Conservation (phyloP, 2,329 filamentous ascomycete species). For the Pezicula neosporulosa region DNA sequence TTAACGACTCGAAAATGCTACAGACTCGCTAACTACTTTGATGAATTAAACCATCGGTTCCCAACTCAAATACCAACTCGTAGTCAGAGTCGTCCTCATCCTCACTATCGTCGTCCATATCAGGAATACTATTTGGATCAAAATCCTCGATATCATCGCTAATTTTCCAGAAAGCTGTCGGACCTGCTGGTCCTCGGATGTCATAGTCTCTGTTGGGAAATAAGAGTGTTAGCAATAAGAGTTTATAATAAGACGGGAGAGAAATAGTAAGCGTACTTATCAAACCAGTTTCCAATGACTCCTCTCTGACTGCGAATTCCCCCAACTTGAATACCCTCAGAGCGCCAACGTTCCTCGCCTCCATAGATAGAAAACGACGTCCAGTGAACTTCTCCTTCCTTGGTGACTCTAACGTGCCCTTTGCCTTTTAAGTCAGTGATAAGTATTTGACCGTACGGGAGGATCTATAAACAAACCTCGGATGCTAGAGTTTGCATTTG, state of each 20-base stretch:
- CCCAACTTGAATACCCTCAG: slow-evolving; percentile 72
- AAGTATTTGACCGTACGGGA: not conserved
- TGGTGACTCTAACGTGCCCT: slow-evolving; percentile 54
- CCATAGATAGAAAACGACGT: slow-evolving; percentile 63
- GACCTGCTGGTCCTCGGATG: slow-evolving; percentile 65
- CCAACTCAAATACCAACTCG: too few relatives aligned
- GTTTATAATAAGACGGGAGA: too few relatives aligned
- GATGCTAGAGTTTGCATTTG: slow-evolving; percentile 64
- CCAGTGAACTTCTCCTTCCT: slow-evolving; percentile 72
- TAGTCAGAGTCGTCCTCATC: too few relatives aligned
- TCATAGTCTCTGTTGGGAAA: slow-evolving; percentile 55
- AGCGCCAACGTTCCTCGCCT: slow-evolving; percentile 68
- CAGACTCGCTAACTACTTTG: too few relatives aligned
- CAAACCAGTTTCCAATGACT: slow-evolving; percentile 75
- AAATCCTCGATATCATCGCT: slow-evolving; percentile 38
- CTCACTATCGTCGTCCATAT: too few relatives aligned
- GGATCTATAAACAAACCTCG: slow-evolving; percentile 41
- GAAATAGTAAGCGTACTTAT: slow-evolving; percentile 47
- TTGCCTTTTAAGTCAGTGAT: not conserved
- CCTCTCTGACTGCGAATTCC: slow-evolving; percentile 62
- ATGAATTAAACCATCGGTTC: too few relatives aligned
- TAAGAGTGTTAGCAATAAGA: not conserved
- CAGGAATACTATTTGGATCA: not conserved
- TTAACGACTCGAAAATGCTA: too few relatives aligned
- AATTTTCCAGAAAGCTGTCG: slow-evolving; percentile 76